A percentile compares a stretch with the other conserved stretches of the same genome.
Conservation (phyloP, 2,329 filamentous ascomycete genomes). For the Colletotrichum sp. region DNA sequence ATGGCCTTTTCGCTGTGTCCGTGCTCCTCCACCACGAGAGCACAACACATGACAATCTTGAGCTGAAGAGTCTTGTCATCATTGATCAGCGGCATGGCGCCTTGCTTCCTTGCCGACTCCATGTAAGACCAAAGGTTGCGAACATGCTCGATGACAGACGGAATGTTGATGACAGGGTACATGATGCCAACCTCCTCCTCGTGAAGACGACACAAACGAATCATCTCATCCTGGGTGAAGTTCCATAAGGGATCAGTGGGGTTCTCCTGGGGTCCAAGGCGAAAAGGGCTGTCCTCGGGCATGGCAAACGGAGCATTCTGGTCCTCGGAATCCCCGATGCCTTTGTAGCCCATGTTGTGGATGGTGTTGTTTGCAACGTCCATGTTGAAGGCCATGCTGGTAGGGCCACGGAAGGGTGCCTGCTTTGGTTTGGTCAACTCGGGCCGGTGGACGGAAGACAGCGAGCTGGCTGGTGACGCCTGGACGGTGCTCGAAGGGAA, state of each 20-base stretch:
- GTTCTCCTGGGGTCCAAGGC: conserved; percentile 10
- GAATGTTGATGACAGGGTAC: conserved; percentile 85
- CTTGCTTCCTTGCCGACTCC: conserved; percentile 52
- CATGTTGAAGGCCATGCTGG: conserved; percentile 83
- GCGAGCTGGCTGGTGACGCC: conserved; percentile 49
- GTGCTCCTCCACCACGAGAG: conserved; percentile 77
- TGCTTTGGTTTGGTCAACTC: conserved; percentile 57
- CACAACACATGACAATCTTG: conserved; percentile 84
- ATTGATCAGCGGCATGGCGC: conserved; percentile 41
- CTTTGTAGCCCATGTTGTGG: conserved; percentile 86
- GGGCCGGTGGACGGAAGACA: conserved; percentile 47
- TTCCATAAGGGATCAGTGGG: conserved; percentile 78
- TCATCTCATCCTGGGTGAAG: conserved; percentile 78
- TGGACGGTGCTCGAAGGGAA: conserved; percentile 40
- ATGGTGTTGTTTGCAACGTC: conserved; percentile 87
- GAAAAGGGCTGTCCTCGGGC: conserved; percentile 4
- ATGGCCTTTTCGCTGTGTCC: conserved; percentile 79
- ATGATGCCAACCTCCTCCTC: conserved; percentile 92
- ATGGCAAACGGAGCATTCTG: conserved; percentile 44
- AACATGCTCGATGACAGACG: conserved; percentile 72
- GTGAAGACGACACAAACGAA: conserved; percentile 79
- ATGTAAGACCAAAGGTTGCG: conserved; percentile 75
- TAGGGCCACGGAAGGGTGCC: conserved; percentile 81
- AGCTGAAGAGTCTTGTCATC: conserved; percentile 69
- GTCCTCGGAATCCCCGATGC: conserved; percentile 65